phyloP scores from a whole-genome alignment of 2,329 filamentous ascomycete species.

The Diaporthe amygdali region DNA sequence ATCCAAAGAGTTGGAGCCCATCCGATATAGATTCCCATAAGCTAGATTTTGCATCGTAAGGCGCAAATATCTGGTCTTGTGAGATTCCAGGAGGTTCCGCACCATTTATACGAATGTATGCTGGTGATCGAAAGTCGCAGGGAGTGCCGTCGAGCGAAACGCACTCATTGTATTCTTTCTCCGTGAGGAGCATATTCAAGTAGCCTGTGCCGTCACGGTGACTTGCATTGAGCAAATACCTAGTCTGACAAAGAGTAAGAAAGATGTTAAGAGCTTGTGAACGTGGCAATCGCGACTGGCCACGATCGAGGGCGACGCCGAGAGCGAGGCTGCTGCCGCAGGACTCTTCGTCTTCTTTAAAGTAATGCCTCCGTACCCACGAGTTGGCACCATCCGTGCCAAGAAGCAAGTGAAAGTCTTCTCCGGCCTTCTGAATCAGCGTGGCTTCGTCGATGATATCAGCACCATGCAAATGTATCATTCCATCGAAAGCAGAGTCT shows the following conservation, averaged over 20 bases:
- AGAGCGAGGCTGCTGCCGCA: conserved; percentile 40
- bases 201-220: conserved; percentile 40
- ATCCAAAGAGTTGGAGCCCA: conserved; percentile 42
- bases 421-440: background rate
- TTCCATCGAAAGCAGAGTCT: conserved; percentile 34
- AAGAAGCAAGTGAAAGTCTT: conserved; percentile 41
- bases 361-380: conserved; percentile 40
- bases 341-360: conserved; percentile 40
- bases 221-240: conserved; percentile 42
- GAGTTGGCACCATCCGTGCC: conserved; percentile 42
- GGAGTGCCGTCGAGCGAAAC: conserved; percentile 36
- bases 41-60: conserved; percentile 35
- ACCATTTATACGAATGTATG: conserved; percentile 36
- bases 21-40: conserved; percentile 41
- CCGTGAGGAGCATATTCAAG: conserved; percentile 43
- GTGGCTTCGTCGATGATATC: background rate
- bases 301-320: conserved; percentile 39
- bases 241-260: conserved; percentile 41
- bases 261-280: conserved; percentile 42
- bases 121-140: conserved; percentile 39
- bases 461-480: conserved; percentile 39
- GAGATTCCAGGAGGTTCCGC: conserved; percentile 36
- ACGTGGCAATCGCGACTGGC: conserved; percentile 38
- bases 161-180: conserved; percentile 42
- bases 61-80: conserved; percentile 37